Evolutionary conservation across 2,329 filamentous ascomycete genomes (phyloP), one percentile per base, ranked within the genome.

Genomic region (Sarocladium strictum): DNA sequence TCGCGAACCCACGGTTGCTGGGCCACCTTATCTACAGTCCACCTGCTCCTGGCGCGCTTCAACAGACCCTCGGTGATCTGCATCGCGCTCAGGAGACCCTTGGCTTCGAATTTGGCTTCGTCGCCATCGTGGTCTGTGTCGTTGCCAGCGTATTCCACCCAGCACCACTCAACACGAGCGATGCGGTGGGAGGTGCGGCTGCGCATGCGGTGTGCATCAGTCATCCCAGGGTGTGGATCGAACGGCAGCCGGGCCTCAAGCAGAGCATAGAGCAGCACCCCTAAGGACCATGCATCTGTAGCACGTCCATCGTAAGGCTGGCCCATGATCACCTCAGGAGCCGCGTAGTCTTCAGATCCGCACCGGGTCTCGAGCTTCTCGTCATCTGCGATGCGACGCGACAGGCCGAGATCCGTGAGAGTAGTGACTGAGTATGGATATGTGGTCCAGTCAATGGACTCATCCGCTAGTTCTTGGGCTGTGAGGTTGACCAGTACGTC

Each of bases 331-430:
- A 99, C 91, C 68, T 99, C 94, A 0, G 94, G 94, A 0, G 94
- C 93, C 1, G 93, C 93, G 67, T 99, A 99, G 71, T 99, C 94
- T 71, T 97, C 94, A 38, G 89, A 96, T 29, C 94, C 94, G 68
- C 94, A 99, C 10, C 94, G 84, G 1, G 93, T 97, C 58, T 89
- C 89, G n/a, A 99, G 80, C 57, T 93, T 86, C 60, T 95, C 90
- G 53, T 90, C 90, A 58, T 90, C 86, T 15, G 90, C 83, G 37
- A 97, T 89, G 33, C 88, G 86, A 54, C 93, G 83, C 2, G 91
- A 95, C 12, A 99, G 83, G 14, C 94, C 94, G 12, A 99, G 78
- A 67, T 99, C 94, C 15, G 92, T 95, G 40, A 99, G 79, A 1
- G 91, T 97, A 55, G 93, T 83, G 53, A 97, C 81, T 2, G 93